phyloP scores from a whole-genome alignment of 345 rosid genomes.

The Salix purpurea region DNA sequence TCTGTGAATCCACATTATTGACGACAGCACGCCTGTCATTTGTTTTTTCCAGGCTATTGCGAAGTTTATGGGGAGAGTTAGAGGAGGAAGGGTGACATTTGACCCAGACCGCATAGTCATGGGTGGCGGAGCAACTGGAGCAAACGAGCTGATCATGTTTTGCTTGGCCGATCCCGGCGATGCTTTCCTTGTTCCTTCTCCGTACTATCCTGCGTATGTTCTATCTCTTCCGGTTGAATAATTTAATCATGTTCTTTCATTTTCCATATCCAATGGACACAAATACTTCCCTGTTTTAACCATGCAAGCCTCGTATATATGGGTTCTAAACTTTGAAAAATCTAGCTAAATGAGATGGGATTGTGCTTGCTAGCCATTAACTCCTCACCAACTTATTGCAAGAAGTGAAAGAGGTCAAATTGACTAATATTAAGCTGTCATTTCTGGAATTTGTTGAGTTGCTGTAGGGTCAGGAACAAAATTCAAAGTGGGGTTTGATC shows the following conservation, averaged over 20 bases:
- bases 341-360: not conserved
- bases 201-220: constrained; percentile 75
- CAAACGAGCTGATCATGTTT: constrained; percentile 69
- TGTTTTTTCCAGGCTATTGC: constrained; percentile 53
- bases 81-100: constrained; percentile 55
- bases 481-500: constrained; percentile 13
- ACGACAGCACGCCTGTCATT: no score
- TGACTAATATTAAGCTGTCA: not conserved
- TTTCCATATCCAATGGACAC: no score
- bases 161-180: constrained; percentile 86
- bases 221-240: not conserved
- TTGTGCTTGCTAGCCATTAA: not conserved
- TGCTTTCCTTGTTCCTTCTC: constrained; percentile 76
- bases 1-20: no score
- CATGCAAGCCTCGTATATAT: not conserved
- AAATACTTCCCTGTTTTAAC: no score
- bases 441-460: not conserved
- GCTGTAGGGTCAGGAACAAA: constrained; percentile 9
- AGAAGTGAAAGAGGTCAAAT: not conserved
- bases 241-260: not conserved
- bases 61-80: constrained; percentile 63
- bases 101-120: constrained; percentile 69
- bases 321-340: not conserved
- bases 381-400: not conserved
- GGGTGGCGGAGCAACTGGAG: constrained; percentile 94